These are phyloP conservation scores for Globisporangium takayamanum DNA, from an alignment of 352 stramenopile species.

Conservation along the genomic window DNA sequence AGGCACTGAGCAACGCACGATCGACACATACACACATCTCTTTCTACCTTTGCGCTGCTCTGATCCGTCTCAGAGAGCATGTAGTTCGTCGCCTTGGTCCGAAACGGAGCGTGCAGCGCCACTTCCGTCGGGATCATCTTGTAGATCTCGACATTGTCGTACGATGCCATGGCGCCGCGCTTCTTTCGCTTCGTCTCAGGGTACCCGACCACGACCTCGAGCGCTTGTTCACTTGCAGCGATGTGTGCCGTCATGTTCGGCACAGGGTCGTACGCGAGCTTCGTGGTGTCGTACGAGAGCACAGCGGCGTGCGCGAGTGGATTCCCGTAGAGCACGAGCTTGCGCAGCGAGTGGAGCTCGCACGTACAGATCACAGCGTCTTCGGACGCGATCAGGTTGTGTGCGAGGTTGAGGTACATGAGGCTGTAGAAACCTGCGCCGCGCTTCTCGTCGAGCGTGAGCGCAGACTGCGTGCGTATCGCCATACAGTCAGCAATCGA, in stretches of 20 bases:
- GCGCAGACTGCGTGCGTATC: constrained; percentile 21
- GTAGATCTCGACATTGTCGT: constrained; percentile 79
- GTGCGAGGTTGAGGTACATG: constrained; percentile 64
- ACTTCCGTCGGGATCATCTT: constrained; percentile 72
- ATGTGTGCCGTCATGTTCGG: constrained; percentile 44
- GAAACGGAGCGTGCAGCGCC: constrained; percentile 46
- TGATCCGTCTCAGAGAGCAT: constrained; percentile 24
- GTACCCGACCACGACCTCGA: constrained; percentile 53
- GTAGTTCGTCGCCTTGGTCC: constrained; percentile 37
- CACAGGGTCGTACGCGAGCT: constrained; percentile 66
- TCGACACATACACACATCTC: constrained; percentile 8
- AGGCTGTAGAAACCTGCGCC: constrained; percentile 58
- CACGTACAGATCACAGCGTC: constrained; percentile 32
- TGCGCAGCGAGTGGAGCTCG: constrained; percentile 52
- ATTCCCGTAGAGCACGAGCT: constrained; percentile 74
- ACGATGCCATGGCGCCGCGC: constrained; percentile 27
- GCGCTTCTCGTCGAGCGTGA: constrained; percentile 54
- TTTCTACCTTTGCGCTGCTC: constrained; percentile 19
- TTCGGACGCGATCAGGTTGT: constrained; percentile 63
- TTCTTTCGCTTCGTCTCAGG: constrained; percentile 67
- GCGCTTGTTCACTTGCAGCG: constrained; percentile 10
- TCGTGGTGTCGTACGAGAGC: constrained; percentile 52
- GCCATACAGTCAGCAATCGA: background rate
- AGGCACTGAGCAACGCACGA: background rate
- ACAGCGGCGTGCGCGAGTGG: constrained; percentile 54